Evolutionary conservation across 2,329 filamentous ascomycete species (phyloP).

Genomic region (Trichoderma sp.): DNA sequence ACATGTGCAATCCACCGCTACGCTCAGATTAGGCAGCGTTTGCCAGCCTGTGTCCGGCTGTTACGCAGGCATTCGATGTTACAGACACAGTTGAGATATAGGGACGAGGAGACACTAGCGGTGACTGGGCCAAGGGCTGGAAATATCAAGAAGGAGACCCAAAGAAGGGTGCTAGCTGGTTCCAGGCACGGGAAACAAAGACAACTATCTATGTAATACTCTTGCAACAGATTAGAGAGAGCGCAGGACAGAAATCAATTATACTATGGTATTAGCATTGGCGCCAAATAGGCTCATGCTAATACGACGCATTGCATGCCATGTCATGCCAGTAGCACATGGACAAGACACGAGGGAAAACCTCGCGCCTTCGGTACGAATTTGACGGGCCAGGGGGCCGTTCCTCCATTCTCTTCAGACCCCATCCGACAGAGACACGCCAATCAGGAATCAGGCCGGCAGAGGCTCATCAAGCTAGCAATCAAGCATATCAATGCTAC

Average conservation of each 20-base stretch:
- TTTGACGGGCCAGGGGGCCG: neutral
- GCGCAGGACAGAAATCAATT: neutral
- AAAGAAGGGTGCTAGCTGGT: conserved; percentile 12
- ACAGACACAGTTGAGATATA: neutral
- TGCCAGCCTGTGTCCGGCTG: conserved; percentile 1
- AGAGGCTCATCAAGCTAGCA: conserved; percentile 7
- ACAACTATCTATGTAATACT: neutral
- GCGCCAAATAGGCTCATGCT: neutral
- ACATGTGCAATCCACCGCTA: neutral
- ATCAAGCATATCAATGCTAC: conserved; percentile 14
- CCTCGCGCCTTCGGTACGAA: conserved; percentile 6
- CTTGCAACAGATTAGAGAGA: neutral
- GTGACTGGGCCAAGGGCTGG: neutral
- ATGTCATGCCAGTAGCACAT: neutral
- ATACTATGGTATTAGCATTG: neutral
- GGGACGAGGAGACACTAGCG: neutral
- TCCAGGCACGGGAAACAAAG: neutral
- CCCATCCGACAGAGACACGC: conserved; percentile 7
- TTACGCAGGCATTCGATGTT: conserved; percentile 6
- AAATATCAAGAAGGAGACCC: neutral
- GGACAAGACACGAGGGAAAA: neutral
- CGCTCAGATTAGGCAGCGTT: neutral
- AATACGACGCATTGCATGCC: neutral
- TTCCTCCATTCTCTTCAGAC: neutral
- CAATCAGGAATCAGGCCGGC: conserved; percentile 3